Evolutionary conservation across 1,284 basidiomycete genomes (phyloP), one percentile per base, ranked within the genome.

Genomic region (Athelia psychrophila): DNA sequence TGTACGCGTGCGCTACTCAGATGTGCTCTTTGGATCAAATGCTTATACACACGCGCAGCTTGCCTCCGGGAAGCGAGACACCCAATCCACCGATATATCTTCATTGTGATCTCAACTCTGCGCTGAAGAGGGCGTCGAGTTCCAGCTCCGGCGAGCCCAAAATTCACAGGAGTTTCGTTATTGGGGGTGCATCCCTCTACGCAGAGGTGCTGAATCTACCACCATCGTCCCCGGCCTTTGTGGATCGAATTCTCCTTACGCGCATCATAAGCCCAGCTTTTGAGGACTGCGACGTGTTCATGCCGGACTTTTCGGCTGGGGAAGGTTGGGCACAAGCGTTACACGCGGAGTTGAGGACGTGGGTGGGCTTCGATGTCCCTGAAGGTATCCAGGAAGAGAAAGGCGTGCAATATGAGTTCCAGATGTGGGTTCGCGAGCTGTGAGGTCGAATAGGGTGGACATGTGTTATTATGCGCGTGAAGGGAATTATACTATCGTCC

Each of bases 171-270:
- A 64, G 66, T 13, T 99, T 98, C 72, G 74, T 98, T 56, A 96
- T 97, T 30, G 96, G 96, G 32, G 96, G 97, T 5, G 86, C 92
- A 10, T 83, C 89, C 46, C 72, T 98, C 22, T 98, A 98, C 76
- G 74, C 77, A 30, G 83, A 89, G 55, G 75, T 83, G 16, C 77
- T 95, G 16, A 69, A 71, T 15, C 61, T 79, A 1, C 57, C 66
- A 19, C 58, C 68, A 38, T 69, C 53, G 6, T 53, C 64, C 3
- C 61, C 60, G 1, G 67, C 75, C 10, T 74, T 80, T 52, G 86
- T 89, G 40, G 83, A 93, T 65, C 84, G 91, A 30, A 78, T 97
- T 58, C 80, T 99, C 49, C 78, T 99, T 52, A 99, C 97, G 2
- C 86, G 94, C 2, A 80, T 99, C 54, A 60, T 87, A 27, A 74